These are phyloP conservation scores for Kazachstania psychrophila DNA, from an alignment of 805 yeast genomes.

Conservation along the genomic window DNA sequence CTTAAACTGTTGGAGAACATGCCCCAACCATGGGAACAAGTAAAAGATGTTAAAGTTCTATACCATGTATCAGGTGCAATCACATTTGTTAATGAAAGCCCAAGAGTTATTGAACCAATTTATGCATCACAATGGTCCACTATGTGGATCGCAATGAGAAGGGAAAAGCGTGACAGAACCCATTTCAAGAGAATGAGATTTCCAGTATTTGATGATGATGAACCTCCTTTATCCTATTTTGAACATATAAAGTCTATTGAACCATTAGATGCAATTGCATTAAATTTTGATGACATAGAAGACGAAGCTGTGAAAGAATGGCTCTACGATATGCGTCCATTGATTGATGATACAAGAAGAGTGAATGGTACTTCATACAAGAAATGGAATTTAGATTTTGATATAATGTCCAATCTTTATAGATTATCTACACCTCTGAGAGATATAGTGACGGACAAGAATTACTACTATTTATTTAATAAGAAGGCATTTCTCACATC, in stretches of 20 bases:
- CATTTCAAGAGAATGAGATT: constrained; percentile 88
- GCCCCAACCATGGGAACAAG: constrained; percentile 98
- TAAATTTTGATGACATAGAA: constrained; percentile 56
- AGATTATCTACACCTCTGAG: constrained; percentile 63
- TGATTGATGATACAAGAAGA: constrained; percentile 43
- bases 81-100: constrained; percentile 86
- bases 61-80: constrained; percentile 92
- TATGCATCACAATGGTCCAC: constrained; percentile 94
- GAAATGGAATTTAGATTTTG: constrained; percentile 55
- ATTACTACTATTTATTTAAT: constrained; percentile 65
- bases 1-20: constrained; percentile 83
- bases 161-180: constrained; percentile 83
- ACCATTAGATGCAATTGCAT: constrained; percentile 58
- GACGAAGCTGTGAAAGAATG: constrained; percentile 59
- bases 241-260: constrained; percentile 69
- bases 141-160: constrained; percentile 85
- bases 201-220: constrained; percentile 97
- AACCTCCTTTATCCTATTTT: constrained; percentile 79
- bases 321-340: constrained; percentile 73
- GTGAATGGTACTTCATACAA: constrained; percentile 75
- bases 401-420: constrained; percentile 56
- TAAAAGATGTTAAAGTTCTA: constrained; percentile 75
- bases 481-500: constrained; percentile 78
- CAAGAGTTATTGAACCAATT: constrained; percentile 85
- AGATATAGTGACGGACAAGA: constrained; percentile 47